Conservation (phyloP, 2,329 filamentous ascomycete species). For the Myriosclerotinia curreyana region DNA sequence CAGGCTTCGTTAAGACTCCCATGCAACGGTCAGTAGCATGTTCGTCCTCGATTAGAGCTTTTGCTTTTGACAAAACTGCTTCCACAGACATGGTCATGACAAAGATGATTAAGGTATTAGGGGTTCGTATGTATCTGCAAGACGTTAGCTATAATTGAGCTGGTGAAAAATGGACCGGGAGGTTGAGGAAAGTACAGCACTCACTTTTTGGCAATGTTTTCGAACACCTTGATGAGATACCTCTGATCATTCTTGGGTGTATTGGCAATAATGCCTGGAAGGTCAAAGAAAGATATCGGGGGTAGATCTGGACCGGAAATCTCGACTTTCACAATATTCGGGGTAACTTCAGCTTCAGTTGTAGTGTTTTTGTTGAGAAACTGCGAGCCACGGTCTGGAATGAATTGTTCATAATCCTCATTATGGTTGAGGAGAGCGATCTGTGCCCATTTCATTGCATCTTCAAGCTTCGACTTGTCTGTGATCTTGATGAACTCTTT, state of each 20-base stretch:
- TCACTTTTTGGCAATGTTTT: constrained; percentile 59
- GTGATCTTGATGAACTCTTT: constrained; percentile 63
- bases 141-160: neutral
- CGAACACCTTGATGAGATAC: constrained; percentile 64
- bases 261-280: constrained; percentile 78
- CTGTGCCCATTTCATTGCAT: constrained; percentile 70
- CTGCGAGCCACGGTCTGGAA: constrained; percentile 34
- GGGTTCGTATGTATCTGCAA: constrained; percentile 59
- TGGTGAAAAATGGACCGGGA: neutral
- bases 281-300: constrained; percentile 77
- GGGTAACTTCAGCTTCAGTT: constrained; percentile 66
- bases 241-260: constrained; percentile 63
- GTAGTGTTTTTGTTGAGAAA: constrained; percentile 37
- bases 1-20: constrained; percentile 83
- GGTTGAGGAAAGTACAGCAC: neutral
- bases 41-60: constrained; percentile 58
- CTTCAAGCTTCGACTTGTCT: constrained; percentile 61
- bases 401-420: constrained; percentile 47
- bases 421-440: constrained; percentile 70
- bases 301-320: constrained; percentile 70
- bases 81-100: constrained; percentile 77
- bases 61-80: constrained; percentile 69
- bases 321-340: constrained; percentile 74
- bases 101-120: constrained; percentile 72
- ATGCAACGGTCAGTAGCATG: constrained; percentile 59